Conservation (phyloP, 768 basidiomycete genomes). For the Rhodotorula babjevae region DNA sequence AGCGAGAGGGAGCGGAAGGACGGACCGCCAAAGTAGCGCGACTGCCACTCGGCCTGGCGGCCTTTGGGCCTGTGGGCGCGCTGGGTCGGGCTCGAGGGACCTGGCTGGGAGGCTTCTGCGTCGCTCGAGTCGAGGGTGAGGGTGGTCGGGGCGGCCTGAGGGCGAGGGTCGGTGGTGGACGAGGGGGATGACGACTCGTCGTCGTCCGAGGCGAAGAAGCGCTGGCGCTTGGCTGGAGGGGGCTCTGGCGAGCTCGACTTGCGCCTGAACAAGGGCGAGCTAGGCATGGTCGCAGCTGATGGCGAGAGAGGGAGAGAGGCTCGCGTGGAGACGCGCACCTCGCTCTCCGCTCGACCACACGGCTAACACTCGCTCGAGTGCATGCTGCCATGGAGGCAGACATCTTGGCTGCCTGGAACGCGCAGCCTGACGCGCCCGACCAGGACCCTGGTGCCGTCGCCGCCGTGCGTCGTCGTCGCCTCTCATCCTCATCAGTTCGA, state of each 20-base stretch:
- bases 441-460: neutral
- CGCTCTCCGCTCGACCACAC: neutral
- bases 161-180: neutral
- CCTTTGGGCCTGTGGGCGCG: neutral
- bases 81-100: neutral
- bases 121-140: neutral
- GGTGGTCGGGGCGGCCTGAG: neutral
- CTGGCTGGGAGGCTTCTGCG: neutral
- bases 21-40: conserved; percentile 25
- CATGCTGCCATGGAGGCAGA: neutral
- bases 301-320: neutral
- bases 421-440: neutral
- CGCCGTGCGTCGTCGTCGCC: neutral
- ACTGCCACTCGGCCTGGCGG: neutral
- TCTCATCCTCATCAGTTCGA: neutral
- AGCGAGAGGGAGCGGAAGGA: neutral
- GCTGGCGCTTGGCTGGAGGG: neutral
- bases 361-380: neutral
- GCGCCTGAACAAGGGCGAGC: neutral
- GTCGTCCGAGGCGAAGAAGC: conserved; percentile 20
- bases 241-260: neutral
- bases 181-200: neutral
- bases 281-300: neutral
- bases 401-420: neutral
- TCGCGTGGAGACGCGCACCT: neutral